Conservation (phyloP, 129 eudicot genomes). For the Calendula officinalis region DNA sequence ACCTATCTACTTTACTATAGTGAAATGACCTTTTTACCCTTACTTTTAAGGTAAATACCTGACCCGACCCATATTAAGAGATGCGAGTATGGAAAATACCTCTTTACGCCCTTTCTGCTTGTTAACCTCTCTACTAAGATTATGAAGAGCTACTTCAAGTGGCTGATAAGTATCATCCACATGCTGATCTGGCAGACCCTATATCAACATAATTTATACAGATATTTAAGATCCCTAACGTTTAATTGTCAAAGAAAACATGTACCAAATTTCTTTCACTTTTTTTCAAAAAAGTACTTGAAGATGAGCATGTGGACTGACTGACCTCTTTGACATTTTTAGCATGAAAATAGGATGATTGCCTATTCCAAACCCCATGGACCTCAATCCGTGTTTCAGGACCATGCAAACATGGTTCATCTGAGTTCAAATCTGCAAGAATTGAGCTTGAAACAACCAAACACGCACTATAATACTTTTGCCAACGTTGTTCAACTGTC, state of each 20-base stretch:
- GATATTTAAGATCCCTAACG: background rate
- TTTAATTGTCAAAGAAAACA: background rate
- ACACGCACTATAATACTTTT: constrained; percentile 50
- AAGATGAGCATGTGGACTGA: constrained; percentile 28
- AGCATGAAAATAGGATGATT: constrained; percentile 47
- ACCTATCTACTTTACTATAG: too few species aligned
- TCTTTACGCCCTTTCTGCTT: constrained; percentile 53
- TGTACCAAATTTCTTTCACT: background rate
- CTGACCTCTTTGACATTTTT: constrained; percentile 46
- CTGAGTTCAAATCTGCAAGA: constrained; percentile 35
- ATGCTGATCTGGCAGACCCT: constrained; percentile 39
- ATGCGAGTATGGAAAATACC: constrained; percentile 35
- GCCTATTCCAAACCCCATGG: constrained; percentile 49
- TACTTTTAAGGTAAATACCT: background rate
- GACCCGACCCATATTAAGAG: constrained; percentile 3
- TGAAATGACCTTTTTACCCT: too few species aligned
- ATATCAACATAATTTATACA: constrained; percentile 23
- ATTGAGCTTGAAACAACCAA: constrained; percentile 61
- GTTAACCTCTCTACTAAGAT: constrained; percentile 50
- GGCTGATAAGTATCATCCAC: constrained; percentile 43
- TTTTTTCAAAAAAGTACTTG: background rate
- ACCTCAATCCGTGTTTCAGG: constrained; percentile 61
- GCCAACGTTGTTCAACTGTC: constrained; percentile 47
- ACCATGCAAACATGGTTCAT: constrained; percentile 60
- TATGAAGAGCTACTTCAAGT: constrained; percentile 60